These are phyloP conservation scores for Linnemannia exigua DNA, from an alignment of 192 early-diverging fungal genomes.

Conservation along the genomic window DNA sequence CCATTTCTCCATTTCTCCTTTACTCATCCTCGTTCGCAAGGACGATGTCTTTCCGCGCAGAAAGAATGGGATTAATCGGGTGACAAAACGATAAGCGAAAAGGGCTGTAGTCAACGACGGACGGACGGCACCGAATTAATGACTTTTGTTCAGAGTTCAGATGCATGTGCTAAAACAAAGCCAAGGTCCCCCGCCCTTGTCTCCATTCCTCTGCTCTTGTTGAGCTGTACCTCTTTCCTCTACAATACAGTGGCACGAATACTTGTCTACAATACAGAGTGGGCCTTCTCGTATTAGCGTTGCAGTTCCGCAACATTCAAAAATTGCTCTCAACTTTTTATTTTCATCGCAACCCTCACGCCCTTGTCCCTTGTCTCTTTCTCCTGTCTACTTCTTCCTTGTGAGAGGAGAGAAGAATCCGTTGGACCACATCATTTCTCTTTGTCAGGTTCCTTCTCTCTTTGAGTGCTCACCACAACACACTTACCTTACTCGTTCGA, in stretches of 20 bases:
- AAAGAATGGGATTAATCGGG: background rate
- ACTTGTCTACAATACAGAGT: background rate
- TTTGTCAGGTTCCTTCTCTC: background rate
- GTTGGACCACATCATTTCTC: background rate
- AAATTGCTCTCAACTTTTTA: constrained; percentile 1
- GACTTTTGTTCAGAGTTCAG: background rate
- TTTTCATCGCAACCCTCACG: constrained; percentile 10
- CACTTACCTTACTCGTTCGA: background rate
- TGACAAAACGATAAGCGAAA: background rate
- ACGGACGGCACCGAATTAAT: too few species aligned
- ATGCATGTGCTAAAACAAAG: constrained; percentile 3
- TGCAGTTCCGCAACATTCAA: background rate
- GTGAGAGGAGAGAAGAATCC: background rate
- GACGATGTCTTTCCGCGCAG: too few species aligned
- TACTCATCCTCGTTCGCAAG: too few species aligned
- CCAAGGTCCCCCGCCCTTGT: background rate
- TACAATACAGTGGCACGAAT: background rate
- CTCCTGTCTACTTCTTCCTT: background rate
- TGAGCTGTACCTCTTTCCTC: background rate
- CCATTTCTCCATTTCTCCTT: background rate
- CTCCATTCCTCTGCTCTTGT: background rate
- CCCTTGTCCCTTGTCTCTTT: background rate
- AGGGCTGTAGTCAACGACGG: background rate
- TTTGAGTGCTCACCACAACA: background rate
- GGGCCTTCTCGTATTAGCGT: background rate